A percentile compares a stretch with the other conserved stretches of the same genome.
Conservation (phyloP, 768 basidiomycete species). For the Leccinum subtestaceum region DNA sequence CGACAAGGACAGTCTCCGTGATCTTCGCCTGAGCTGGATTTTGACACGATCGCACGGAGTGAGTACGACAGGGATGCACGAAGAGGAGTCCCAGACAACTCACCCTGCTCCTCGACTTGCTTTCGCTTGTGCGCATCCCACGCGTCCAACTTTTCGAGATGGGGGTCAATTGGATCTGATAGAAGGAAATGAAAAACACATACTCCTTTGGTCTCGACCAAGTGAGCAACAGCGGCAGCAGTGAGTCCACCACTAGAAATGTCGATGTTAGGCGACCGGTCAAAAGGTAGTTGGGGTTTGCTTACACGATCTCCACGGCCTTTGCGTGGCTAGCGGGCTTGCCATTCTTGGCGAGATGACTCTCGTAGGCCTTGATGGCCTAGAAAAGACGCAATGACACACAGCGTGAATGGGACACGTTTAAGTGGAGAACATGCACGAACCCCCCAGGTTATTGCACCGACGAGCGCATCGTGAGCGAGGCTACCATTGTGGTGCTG, state of each 20-base stretch:
- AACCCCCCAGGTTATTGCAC: conserved; percentile 19
- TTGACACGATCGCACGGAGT: neutral
- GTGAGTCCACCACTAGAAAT: conserved; percentile 11
- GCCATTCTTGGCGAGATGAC: conserved; percentile 13
- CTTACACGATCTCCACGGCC: conserved; percentile 24
- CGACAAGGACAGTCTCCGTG: neutral
- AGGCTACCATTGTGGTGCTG: conserved; percentile 14
- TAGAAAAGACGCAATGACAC: neutral
- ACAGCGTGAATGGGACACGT: neutral
- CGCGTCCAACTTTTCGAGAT: neutral
- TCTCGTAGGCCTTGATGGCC: conserved; percentile 21
- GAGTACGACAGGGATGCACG: neutral
- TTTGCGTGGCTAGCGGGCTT: conserved; percentile 19
- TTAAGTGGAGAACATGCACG: neutral
- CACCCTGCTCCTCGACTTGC: neutral
- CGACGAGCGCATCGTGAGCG: conserved; percentile 22
- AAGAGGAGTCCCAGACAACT: neutral
- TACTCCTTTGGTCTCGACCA: conserved; percentile 23
- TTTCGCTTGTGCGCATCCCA: conserved; percentile 4
- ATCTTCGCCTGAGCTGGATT: neutral
- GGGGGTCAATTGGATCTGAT: neutral
- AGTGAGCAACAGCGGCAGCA: conserved; percentile 2
- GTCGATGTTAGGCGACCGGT: neutral
- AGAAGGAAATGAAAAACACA: neutral
- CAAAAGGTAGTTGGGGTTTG: neutral